These are phyloP conservation scores for Corchorus olitorius DNA, from an alignment of 345 rosid species.

Conservation along the genomic window DNA sequence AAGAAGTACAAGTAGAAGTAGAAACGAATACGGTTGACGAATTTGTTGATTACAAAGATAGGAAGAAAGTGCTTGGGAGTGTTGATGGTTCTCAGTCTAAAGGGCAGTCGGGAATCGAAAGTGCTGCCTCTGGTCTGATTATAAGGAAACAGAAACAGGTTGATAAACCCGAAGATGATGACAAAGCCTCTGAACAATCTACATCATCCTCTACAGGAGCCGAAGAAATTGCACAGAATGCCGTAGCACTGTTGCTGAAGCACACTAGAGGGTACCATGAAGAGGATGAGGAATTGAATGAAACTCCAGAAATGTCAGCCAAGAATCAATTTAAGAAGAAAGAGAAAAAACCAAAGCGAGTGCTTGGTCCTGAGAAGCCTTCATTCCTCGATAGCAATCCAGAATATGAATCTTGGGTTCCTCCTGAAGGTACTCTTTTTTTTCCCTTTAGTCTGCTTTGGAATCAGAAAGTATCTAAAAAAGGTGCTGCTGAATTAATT, in stretches of 20 bases:
- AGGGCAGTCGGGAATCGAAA: slow-evolving; percentile 45
- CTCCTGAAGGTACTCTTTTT: slow-evolving; percentile 78
- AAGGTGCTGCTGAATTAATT: not conserved
- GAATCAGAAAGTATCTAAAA: not conserved
- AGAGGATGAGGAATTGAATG: slow-evolving; percentile 44
- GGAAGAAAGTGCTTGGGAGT: slow-evolving; percentile 52
- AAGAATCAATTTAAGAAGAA: slow-evolving; percentile 36
- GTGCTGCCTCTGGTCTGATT: slow-evolving; percentile 69
- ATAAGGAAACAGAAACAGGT: slow-evolving; percentile 72
- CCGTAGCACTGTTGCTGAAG: slow-evolving; percentile 82
- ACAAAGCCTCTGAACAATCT: slow-evolving; percentile 33
- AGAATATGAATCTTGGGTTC: slow-evolving; percentile 81
- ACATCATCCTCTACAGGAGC: slow-evolving; percentile 44
- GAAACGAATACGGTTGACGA: slow-evolving; percentile 48
- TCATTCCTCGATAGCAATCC: slow-evolving; percentile 53
- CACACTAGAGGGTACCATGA: slow-evolving; percentile 68
- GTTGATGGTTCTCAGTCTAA: slow-evolving; percentile 22
- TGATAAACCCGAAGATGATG: slow-evolving; percentile 39
- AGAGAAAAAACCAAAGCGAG: slow-evolving; percentile 57
- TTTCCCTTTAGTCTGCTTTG: not conserved
- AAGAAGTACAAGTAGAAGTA: slow-evolving; percentile 35
- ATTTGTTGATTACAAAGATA: slow-evolving; percentile 85
- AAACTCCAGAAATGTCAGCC: slow-evolving; percentile 35
- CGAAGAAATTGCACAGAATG: slow-evolving; percentile 70
- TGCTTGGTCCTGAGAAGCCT: slow-evolving; percentile 78